These are phyloP conservation scores for Mallotus repandus DNA, from an alignment of 441 rosid genomes.

Conservation along the genomic window DNA sequence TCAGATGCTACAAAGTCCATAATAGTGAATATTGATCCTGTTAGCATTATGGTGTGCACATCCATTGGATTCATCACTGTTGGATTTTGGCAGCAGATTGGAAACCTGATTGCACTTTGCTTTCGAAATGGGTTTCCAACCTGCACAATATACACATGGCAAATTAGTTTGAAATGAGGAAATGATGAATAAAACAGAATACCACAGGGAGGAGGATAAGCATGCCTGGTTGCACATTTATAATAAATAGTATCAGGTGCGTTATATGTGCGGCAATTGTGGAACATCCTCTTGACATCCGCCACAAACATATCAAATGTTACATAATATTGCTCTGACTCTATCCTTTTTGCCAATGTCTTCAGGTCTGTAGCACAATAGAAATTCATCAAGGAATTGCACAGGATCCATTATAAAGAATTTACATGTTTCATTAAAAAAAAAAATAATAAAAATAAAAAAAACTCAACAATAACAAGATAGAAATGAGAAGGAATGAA, in stretches of 20 bases:
- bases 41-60: neutral
- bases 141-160: slow-evolving; percentile 38
- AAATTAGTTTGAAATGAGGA: slow-evolving; percentile 3
- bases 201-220: neutral
- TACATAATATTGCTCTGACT: slow-evolving; percentile 88
- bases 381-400: slow-evolving; percentile 8
- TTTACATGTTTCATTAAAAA: neutral
- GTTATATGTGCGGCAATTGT: slow-evolving; percentile 84
- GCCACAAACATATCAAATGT: slow-evolving; percentile 97
- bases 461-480: neutral
- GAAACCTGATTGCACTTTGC: slow-evolving; percentile 85
- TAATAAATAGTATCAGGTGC: slow-evolving; percentile 89
- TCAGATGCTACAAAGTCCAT: neutral
- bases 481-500: neutral
- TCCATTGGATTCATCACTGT: slow-evolving; percentile 23
- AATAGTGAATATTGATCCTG: neutral
- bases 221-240: slow-evolving; percentile 85
- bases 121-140: slow-evolving; percentile 71
- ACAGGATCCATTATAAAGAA: neutral
- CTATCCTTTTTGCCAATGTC: slow-evolving; percentile 88
- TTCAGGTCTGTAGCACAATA: slow-evolving; percentile 61
- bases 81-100: slow-evolving; percentile 75
- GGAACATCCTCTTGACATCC: slow-evolving; percentile 92
- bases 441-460: too few species aligned
- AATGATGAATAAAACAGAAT: neutral